Conservation (phyloP, 2,329 filamentous ascomycete genomes). For the Helotiales sp. region DNA sequence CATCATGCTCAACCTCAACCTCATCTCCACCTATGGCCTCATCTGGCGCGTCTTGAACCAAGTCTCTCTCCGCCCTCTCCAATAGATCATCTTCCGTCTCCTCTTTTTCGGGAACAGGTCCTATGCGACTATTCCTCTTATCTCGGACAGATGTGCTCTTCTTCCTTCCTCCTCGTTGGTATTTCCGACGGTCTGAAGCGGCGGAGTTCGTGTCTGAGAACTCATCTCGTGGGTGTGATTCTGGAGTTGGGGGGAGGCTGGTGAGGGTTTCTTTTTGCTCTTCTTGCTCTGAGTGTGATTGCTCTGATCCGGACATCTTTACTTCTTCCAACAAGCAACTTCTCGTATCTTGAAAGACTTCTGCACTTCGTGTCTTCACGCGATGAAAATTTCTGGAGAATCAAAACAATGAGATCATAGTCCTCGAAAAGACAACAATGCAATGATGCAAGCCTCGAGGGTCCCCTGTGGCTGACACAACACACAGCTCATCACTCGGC, state of each 20-base stretch:
- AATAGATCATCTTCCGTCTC: constrained; percentile 4
- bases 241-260: not conserved
- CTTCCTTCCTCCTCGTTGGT: constrained; percentile 20
- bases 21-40: constrained; percentile 5
- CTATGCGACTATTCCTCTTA: constrained; percentile 1
- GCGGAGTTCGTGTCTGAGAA: constrained; percentile 18
- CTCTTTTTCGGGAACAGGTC: constrained; percentile 9
- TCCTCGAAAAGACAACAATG: not conserved
- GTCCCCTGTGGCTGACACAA: not conserved
- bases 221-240: constrained; percentile 4
- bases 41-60: not conserved
- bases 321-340: no score
- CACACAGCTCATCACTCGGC: no score
- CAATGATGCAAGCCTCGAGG: not conserved
- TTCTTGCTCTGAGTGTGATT: not conserved
- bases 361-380: no score
- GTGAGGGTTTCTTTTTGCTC: not conserved
- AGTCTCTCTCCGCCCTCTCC: not conserved
- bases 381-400: not conserved
- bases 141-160: constrained; percentile 2
- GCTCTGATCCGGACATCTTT: not conserved
- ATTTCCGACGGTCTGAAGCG: constrained; percentile 4
- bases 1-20: no score
- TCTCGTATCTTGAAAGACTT: no score
- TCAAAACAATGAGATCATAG: not conserved